Conservation (phyloP, 2,329 filamentous ascomycete genomes). For the Diplodia intermedia region DNA sequence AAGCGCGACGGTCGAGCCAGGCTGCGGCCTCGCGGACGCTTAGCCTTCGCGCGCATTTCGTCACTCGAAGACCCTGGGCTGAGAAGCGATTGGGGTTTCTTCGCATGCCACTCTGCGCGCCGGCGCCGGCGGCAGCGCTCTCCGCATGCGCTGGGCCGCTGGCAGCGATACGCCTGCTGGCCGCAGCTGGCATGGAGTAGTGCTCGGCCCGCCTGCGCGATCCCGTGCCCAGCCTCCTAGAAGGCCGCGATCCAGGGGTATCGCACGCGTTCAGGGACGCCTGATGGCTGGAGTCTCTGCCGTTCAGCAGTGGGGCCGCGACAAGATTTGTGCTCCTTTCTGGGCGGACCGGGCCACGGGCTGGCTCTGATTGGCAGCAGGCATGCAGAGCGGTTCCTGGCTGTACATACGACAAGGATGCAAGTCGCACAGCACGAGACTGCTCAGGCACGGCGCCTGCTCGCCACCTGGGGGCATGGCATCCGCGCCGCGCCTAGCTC, state of each 20-base stretch:
- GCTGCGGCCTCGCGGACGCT: conserved; percentile 5
- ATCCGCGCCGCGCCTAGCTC: background rate
- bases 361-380: conserved; percentile 22
- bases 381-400: conserved; percentile 22
- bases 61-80: conserved; percentile 27
- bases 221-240: conserved; percentile 24
- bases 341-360: conserved; percentile 18
- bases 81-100: conserved; percentile 4
- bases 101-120: conserved; percentile 8
- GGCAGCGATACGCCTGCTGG: background rate
- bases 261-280: conserved; percentile 17
- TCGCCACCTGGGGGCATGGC: conserved; percentile 21
- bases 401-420: conserved; percentile 15
- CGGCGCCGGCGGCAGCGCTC: background rate
- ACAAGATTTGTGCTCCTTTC: conserved; percentile 26
- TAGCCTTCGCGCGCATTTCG: conserved; percentile 17
- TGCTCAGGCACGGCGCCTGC: conserved; percentile 28
- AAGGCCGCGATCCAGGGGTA: conserved; percentile 25
- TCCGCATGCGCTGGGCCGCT: conserved; percentile 2
- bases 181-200: conserved; percentile 9
- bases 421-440: conserved; percentile 28
- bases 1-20: conserved; percentile 14
- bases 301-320: conserved; percentile 18
- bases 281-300: conserved; percentile 21
- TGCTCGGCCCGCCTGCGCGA: conserved; percentile 17